Evolutionary conservation across 192 early-diverging fungal species (phyloP).

Genomic region (Dissophora ornata): DNA sequence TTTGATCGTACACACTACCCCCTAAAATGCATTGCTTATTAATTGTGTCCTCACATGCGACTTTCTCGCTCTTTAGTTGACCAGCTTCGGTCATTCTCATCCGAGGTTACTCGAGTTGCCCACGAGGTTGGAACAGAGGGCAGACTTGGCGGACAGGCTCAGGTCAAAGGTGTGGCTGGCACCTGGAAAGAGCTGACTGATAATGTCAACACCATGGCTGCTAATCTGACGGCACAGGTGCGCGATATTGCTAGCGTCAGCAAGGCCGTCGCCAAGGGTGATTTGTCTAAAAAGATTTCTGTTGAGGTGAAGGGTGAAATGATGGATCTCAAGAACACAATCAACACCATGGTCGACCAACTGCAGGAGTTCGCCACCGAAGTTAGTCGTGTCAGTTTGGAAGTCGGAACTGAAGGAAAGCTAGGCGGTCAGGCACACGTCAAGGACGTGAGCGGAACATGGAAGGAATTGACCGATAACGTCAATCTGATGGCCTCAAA

Average conservation of each 20-base stretch:
- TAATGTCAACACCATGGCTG: slow-evolving; percentile 75
- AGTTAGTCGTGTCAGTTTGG: slow-evolving; percentile 65
- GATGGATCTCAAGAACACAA: slow-evolving; percentile 64
- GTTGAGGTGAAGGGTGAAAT: slow-evolving; percentile 70
- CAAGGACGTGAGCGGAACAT: slow-evolving; percentile 64
- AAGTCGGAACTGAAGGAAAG: slow-evolving; percentile 71
- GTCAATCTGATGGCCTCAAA: slow-evolving; percentile 72
- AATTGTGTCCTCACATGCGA: background rate
- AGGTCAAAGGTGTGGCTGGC: slow-evolving; percentile 67
- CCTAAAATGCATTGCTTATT: background rate
- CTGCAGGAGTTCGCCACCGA: slow-evolving; percentile 68
- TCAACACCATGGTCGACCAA: slow-evolving; percentile 72
- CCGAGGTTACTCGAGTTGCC: slow-evolving; percentile 75
- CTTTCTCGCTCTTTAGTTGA: slow-evolving; percentile 53
- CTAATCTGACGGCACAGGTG: slow-evolving; percentile 71
- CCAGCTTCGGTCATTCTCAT: slow-evolving; percentile 63
- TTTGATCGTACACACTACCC: background rate
- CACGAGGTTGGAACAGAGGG: slow-evolving; percentile 79
- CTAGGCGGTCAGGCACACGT: slow-evolving; percentile 67
- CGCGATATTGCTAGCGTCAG: slow-evolving; percentile 72
- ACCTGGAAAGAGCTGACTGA: slow-evolving; percentile 76
- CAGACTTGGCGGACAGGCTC: slow-evolving; percentile 71
- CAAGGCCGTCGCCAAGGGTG: slow-evolving; percentile 66
- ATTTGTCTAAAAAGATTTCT: slow-evolving; percentile 68
- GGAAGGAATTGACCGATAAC: slow-evolving; percentile 70